Percentiles rank a stretch among this genome's conserved stretches.
These are phyloP conservation scores for Tilletia walkeri DNA, from an alignment of 1,284 basidiomycete species.

Conservation along the genomic window DNA sequence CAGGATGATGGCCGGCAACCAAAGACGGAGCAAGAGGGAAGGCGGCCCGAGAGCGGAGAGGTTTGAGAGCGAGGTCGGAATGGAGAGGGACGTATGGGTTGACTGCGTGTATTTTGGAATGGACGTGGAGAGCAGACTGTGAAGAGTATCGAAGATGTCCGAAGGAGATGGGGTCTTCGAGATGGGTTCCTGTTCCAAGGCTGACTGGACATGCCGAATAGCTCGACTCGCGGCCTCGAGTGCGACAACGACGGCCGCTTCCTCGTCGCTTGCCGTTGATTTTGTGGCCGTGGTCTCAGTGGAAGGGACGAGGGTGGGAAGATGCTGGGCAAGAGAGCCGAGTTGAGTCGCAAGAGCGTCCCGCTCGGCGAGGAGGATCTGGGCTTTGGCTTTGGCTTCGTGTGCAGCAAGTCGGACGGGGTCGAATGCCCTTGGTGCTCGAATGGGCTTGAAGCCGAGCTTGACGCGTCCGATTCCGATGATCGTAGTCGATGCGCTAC, in stretches of 20 bases:
- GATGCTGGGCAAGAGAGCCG: conserved; percentile 32
- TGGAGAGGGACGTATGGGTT: not conserved
- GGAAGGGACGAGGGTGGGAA: conserved; percentile 45
- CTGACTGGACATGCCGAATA: not conserved
- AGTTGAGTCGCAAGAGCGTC: conserved; percentile 32
- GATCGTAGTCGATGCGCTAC: conserved; percentile 5
- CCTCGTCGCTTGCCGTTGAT: not conserved
- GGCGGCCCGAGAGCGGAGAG: conserved; percentile 15
- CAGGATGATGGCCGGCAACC: conserved; percentile 15
- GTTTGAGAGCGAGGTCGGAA: conserved; percentile 5
- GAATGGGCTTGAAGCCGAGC: conserved; percentile 1
- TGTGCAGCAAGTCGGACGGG: conserved; percentile 11
- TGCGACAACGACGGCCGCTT: not conserved
- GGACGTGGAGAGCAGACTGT: not conserved
- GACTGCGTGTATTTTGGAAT: not conserved
- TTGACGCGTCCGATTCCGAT: conserved; percentile 11
- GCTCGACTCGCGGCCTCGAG: not conserved
- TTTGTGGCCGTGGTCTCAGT: not conserved
- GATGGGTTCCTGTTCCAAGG: not conserved
- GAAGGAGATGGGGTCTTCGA: not conserved
- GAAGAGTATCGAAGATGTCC: not conserved
- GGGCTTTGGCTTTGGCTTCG: conserved; percentile 15
- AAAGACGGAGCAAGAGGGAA: conserved; percentile 2
- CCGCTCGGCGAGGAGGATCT: not conserved
- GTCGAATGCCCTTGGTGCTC: not conserved